Conservation (phyloP, 2,329 filamentous ascomycete genomes). For the Diaporthe nobilis region DNA sequence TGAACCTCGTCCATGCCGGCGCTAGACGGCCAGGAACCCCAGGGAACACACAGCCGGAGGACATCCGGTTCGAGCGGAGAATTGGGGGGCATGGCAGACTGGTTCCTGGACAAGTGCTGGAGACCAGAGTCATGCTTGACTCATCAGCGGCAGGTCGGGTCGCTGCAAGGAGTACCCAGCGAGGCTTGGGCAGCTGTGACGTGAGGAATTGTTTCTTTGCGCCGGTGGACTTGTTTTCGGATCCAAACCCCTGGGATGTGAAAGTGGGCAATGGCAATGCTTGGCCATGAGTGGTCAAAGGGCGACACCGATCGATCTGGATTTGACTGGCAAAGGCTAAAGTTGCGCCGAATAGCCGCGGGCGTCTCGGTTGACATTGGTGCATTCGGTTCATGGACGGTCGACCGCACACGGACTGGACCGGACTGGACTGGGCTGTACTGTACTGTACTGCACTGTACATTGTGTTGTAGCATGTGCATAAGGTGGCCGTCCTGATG, state of each 20-base stretch:
- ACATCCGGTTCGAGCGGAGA: constrained; percentile 39
- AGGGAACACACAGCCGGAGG: constrained; percentile 17
- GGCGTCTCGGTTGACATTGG: constrained; percentile 3
- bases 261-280: constrained; percentile 27
- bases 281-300: constrained; percentile 26
- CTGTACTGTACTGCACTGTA: not conserved
- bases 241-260: constrained; percentile 42
- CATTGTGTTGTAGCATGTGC: constrained; percentile 7
- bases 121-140: constrained; percentile 35
- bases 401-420: not conserved
- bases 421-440: not conserved
- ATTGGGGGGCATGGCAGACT: constrained; percentile 34
- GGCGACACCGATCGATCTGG: constrained; percentile 29
- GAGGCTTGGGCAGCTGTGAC: constrained; percentile 28
- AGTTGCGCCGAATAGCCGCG: constrained; percentile 25
- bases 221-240: constrained; percentile 34
- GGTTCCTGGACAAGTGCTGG: constrained; percentile 19
- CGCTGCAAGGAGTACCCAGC: constrained; percentile 31
- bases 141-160: constrained; percentile 34
- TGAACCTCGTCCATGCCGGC: constrained; percentile 24
- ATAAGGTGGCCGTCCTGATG: constrained; percentile 22
- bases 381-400: not conserved
- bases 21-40: constrained; percentile 26
- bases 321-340: constrained; percentile 30
- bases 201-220: constrained; percentile 30